phyloP scores from a whole-genome alignment of 495 filamentous ascomycete species.

The Lineolata rhizophorae region DNA sequence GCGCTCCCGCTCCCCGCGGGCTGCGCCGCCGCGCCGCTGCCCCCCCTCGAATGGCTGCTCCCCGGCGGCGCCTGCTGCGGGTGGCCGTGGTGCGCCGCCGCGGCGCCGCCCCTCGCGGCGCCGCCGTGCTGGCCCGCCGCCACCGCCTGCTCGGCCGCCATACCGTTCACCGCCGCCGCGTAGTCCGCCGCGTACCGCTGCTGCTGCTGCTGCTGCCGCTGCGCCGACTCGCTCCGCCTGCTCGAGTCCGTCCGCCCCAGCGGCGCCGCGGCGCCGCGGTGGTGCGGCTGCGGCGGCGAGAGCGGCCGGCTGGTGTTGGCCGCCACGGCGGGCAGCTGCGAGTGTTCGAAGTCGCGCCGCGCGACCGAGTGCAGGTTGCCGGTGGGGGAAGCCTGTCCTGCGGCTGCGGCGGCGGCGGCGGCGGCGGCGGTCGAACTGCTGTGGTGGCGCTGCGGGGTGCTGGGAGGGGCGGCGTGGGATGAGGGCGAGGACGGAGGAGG shows the following conservation, averaged over 20 bases:
- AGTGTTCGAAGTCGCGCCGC: slow-evolving; percentile 34
- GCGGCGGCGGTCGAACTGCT: slow-evolving; percentile 20
- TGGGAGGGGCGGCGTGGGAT: slow-evolving; percentile 22
- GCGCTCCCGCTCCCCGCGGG: no score
- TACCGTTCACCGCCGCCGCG: neutral
- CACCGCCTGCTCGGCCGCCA: neutral
- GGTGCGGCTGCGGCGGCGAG: slow-evolving; percentile 18
- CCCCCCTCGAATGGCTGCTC: no score
- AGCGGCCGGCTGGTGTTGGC: no score
- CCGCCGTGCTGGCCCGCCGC: neutral
- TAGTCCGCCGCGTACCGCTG: neutral
- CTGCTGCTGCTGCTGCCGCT: neutral
- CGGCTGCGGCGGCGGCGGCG: neutral
- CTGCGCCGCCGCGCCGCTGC: no score
- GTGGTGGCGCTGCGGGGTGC: slow-evolving; percentile 27
- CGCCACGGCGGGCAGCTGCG: slow-evolving; percentile 28
- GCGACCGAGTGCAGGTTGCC: slow-evolving; percentile 30
- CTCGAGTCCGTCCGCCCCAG: slow-evolving; percentile 8
- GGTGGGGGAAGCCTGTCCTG: slow-evolving; percentile 9
- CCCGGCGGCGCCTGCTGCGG: slow-evolving; percentile 21
- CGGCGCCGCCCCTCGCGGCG: neutral
- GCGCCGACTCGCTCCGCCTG: neutral
- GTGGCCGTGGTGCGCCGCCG: neutral
- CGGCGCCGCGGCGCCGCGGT: no score
- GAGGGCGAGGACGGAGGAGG: slow-evolving; percentile 17